phyloP scores from a whole-genome alignment of 306 rosid species.

The Senna tora region DNA sequence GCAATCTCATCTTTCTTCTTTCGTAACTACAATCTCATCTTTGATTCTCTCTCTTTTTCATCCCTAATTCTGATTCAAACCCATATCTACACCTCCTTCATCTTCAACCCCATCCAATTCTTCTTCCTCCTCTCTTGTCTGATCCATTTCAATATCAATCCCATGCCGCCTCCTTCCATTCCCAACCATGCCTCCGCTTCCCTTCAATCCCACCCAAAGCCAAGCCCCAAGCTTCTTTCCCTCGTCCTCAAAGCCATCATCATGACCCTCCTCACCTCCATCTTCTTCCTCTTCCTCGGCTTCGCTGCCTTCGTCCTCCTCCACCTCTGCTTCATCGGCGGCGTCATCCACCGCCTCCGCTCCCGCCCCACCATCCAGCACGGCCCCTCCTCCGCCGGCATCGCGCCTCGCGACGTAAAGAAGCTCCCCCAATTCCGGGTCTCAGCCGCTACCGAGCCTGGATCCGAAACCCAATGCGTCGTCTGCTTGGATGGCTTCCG shows the following conservation, averaged over 20 bases:
- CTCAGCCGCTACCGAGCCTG: conserved; percentile 25
- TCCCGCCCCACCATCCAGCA: conserved; percentile 35
- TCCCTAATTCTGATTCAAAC: not conserved
- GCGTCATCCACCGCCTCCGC: conserved; percentile 66
- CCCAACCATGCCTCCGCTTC: not conserved
- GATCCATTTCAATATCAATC: conserved; percentile 12
- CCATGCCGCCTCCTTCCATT: conserved; percentile 27
- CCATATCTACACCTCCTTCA: not conserved
- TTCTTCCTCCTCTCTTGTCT: not conserved
- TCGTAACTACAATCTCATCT: too few relatives aligned
- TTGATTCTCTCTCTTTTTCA: not conserved
- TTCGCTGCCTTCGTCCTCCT: conserved; percentile 70
- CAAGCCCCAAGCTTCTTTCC: conserved; percentile 60
- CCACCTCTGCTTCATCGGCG: conserved; percentile 64
- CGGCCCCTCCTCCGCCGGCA: conserved; percentile 41
- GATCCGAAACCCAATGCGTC: conserved; percentile 55
- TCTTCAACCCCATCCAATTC: not conserved
- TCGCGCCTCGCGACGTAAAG: conserved; percentile 50
- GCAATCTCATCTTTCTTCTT: too few relatives aligned
- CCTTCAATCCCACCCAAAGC: conserved; percentile 49
- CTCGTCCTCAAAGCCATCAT: conserved; percentile 69
- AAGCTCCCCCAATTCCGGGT: conserved; percentile 64
- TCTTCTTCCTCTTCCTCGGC: conserved; percentile 83
- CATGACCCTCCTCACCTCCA: conserved; percentile 72
- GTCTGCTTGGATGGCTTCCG: conserved; percentile 75